Percentiles rank a stretch among this genome's conserved stretches.
These are phyloP conservation scores for Pythium plurisporium DNA, from an alignment of 352 stramenopile species.

Conservation along the genomic window DNA sequence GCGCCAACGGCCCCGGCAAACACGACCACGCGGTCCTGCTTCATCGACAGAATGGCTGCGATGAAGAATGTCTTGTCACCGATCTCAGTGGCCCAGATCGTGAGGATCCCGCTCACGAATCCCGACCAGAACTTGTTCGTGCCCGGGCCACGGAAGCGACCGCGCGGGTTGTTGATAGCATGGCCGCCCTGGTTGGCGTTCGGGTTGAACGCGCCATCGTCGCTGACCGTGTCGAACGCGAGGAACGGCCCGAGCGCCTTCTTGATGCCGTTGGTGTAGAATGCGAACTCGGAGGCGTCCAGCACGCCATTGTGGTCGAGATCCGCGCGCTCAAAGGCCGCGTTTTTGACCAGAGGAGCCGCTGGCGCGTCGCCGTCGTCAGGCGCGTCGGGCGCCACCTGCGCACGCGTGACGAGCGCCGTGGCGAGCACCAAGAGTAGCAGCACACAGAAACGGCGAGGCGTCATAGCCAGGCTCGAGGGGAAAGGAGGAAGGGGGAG, in stretches of 20 bases:
- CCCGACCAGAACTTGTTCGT: conserved; percentile 85
- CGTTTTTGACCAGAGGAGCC: conserved; percentile 18
- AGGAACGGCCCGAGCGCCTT: conserved; percentile 52
- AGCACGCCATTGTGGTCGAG: conserved; percentile 66
- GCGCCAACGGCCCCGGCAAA: conserved; percentile 94
- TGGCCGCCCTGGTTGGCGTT: background rate
- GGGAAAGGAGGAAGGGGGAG: background rate
- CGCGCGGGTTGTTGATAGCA: conserved; percentile 15
- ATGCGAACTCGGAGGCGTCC: conserved; percentile 58
- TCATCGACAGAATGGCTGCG: conserved; percentile 95
- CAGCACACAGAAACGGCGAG: conserved; percentile 10
- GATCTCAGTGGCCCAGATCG: conserved; percentile 98
- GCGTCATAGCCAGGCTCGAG: background rate
- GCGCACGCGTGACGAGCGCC: conserved; percentile 13
- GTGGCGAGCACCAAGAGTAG: conserved; percentile 19
- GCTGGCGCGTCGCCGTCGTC: conserved; percentile 5
- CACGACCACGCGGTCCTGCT: conserved; percentile 93
- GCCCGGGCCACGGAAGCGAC: conserved; percentile 29
- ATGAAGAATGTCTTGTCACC: conserved; percentile 99
- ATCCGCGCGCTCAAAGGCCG: conserved; percentile 63
- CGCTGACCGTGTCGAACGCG: conserved; percentile 12
- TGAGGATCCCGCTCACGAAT: conserved; percentile 86
- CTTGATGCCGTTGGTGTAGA: conserved; percentile 52
- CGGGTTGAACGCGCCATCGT: conserved; percentile 6
- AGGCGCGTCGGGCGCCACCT: conserved; percentile 11